Percentiles rank a stretch among this genome's conserved stretches.
phyloP scores from a whole-genome alignment of 352 stramenopile species.

The Phytophthora citricola region DNA sequence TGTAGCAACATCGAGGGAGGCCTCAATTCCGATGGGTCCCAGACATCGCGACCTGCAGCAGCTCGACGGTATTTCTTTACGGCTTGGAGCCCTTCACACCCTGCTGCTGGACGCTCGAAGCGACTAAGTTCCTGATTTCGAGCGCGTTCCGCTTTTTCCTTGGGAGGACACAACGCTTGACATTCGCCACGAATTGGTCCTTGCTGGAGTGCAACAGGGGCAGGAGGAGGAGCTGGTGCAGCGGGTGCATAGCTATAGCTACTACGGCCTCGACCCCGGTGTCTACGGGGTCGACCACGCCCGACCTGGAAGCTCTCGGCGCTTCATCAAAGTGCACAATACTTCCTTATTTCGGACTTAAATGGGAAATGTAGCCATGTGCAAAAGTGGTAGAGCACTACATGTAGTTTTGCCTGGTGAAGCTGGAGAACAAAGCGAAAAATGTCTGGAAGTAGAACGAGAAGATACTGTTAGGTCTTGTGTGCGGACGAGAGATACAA shows the following conservation, averaged over 20 bases:
- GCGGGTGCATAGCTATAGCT: background rate
- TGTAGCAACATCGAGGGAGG: slow-evolving; percentile 44
- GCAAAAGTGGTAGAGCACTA: background rate
- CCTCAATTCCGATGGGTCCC: slow-evolving; percentile 36
- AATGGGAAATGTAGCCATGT: slow-evolving; percentile 16
- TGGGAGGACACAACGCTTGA: slow-evolving; percentile 37
- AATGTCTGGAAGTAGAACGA: slow-evolving; percentile 2
- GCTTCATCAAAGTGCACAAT: background rate
- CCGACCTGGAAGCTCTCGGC: background rate
- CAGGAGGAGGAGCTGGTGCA: background rate
- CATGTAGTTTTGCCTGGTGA: slow-evolving; percentile 2
- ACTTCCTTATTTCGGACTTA: slow-evolving; percentile 7
- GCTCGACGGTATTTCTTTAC: slow-evolving; percentile 69
- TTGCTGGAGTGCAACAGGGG: slow-evolving; percentile 10
- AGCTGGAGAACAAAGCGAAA: slow-evolving; percentile 4
- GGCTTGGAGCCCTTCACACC: slow-evolving; percentile 17
- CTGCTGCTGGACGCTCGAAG: slow-evolving; percentile 42
- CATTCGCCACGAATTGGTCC: slow-evolving; percentile 40
- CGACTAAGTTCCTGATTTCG: slow-evolving; percentile 51
- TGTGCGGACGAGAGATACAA: background rate
- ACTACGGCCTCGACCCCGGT: slow-evolving; percentile 1
- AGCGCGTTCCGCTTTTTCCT: slow-evolving; percentile 40
- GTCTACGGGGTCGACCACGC: background rate
- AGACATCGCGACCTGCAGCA: slow-evolving; percentile 46
- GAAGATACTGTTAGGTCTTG: background rate